Evolutionary conservation across 163 green algal genomes (phyloP), one percentile per base, ranked within the genome.

Genomic region (Scenedesmus sp.): DNA sequence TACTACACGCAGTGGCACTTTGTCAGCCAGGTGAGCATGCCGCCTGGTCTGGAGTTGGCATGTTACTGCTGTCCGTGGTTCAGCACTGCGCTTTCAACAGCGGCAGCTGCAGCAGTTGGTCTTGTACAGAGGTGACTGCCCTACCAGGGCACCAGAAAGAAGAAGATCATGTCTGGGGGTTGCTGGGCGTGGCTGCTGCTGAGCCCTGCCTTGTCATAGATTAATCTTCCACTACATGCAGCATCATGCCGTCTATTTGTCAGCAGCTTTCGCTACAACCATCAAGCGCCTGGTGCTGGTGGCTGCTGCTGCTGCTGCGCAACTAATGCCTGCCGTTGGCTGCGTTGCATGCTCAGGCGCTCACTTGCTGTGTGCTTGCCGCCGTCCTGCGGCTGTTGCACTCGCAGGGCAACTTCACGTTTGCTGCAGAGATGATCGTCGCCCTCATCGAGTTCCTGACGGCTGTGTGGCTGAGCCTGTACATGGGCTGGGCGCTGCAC

Each of bases 361-460:
- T 44, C 61, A 35, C n/a, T 30, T 46, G 72, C 37, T 81, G 20
- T 42, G 78, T 42, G 43, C 43, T 13, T n/a, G n/a, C n/a, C n/a
- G n/a, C n/a, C n/a, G n/a, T n/a, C n/a, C n/a, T n/a, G n/a, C n/a
- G n/a, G n/a, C n/a, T n/a, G n/a, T n/a, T n/a, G n/a, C n/a, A n/a
- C n/a, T 37, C 70, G 87, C 81, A 92, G 88, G 80, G 80, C 80
- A 88, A 88, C 44, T 92, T 92, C 56, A 92, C 88, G 3, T 92
- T 92, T 80, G 59, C 88, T 79, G 88, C 80, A 30, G 88, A 92
- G 65, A 30, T 92, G 40, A 92, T 92, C 22, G 88, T 92, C 26
- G 80, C 88, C 26, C 80, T 92, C 7, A 92, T 92, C 16, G 56
- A 46, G 26, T 92, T 92, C 81, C 59, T 92, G 24, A 92, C 88